Percentiles rank a stretch among this genome's conserved stretches.
Conservation (phyloP, 1,284 basidiomycete species). For the Ganoderma sp. region DNA sequence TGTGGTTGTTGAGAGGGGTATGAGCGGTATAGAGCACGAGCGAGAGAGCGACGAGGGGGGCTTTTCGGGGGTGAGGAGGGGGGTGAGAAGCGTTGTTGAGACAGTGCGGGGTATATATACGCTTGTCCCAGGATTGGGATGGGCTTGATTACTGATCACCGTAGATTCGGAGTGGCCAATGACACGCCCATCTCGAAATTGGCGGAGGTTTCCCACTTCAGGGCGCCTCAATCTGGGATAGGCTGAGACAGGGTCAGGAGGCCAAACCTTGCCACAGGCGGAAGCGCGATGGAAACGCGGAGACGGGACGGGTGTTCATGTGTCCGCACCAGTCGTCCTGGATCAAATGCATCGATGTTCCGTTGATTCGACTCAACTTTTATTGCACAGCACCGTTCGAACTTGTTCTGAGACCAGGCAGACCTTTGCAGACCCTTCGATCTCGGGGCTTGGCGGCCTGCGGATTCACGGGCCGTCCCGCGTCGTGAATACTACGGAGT, state of each 20-base stretch:
- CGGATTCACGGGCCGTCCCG: background rate
- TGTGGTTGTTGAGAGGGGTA: background rate
- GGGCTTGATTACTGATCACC: slow-evolving; percentile 27
- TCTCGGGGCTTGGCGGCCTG: background rate
- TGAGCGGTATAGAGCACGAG: background rate
- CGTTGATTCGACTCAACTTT: background rate
- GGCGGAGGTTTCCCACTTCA: background rate
- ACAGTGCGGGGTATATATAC: slow-evolving; percentile 24
- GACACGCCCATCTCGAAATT: background rate
- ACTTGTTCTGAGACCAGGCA: background rate
- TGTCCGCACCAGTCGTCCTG: slow-evolving; percentile 15
- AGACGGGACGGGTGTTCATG: slow-evolving; percentile 24
- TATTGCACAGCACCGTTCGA: background rate
- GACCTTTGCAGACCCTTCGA: background rate
- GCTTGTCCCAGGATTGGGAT: slow-evolving; percentile 1
- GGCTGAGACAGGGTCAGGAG: slow-evolving; percentile 24
- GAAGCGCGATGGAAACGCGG: slow-evolving; percentile 25
- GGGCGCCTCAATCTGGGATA: slow-evolving; percentile 25
- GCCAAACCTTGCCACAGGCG: slow-evolving; percentile 13
- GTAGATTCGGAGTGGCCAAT: background rate
- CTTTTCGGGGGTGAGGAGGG: background rate
- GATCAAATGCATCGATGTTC: slow-evolving; percentile 23
- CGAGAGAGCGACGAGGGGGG: slow-evolving; percentile 5
- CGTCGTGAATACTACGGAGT: background rate
- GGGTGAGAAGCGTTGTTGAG: background rate